Conservation (phyloP, 371 early-diverging fungal genomes). For the Choanephora cucurbitarum region DNA sequence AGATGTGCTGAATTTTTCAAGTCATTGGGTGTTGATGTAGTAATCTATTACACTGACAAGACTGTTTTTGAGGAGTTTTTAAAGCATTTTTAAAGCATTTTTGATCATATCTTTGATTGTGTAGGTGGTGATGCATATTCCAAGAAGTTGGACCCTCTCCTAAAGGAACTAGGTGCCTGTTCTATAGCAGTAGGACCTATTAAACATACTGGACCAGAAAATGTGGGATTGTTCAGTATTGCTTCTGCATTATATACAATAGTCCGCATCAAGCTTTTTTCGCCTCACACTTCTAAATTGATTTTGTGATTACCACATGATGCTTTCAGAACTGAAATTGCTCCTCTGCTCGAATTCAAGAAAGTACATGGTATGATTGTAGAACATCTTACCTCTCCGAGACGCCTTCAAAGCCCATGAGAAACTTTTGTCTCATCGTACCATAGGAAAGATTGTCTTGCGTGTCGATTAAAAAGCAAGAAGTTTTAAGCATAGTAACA, state of each 20-base stretch:
- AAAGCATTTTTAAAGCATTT: slow-evolving; percentile 23
- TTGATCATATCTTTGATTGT: slow-evolving; percentile 52
- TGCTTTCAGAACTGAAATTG: slow-evolving; percentile 11
- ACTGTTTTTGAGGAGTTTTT: slow-evolving; percentile 29
- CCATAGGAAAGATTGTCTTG: slow-evolving; percentile 59
- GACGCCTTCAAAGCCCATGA: slow-evolving; percentile 49
- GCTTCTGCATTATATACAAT: background rate
- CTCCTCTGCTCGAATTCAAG: slow-evolving; percentile 9
- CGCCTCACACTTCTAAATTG: slow-evolving; percentile 1
- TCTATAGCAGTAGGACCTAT: slow-evolving; percentile 49
- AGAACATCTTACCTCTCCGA: slow-evolving; percentile 31
- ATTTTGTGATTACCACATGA: slow-evolving; percentile 5
- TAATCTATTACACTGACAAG: slow-evolving; percentile 56
- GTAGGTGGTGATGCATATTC: slow-evolving; percentile 59
- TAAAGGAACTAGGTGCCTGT: slow-evolving; percentile 39
- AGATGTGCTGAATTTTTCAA: slow-evolving; percentile 52
- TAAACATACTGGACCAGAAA: slow-evolving; percentile 18
- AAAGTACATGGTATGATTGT: background rate
- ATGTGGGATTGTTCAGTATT: background rate
- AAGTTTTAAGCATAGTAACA: background rate
- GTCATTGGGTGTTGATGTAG: slow-evolving; percentile 60
- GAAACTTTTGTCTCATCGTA: slow-evolving; percentile 37
- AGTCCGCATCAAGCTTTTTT: slow-evolving; percentile 9
- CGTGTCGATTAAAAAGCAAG: slow-evolving; percentile 6
- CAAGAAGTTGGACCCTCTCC: slow-evolving; percentile 24